phyloP scores from a whole-genome alignment of 768 basidiomycete species.

The Termitomyces titanicus region DNA sequence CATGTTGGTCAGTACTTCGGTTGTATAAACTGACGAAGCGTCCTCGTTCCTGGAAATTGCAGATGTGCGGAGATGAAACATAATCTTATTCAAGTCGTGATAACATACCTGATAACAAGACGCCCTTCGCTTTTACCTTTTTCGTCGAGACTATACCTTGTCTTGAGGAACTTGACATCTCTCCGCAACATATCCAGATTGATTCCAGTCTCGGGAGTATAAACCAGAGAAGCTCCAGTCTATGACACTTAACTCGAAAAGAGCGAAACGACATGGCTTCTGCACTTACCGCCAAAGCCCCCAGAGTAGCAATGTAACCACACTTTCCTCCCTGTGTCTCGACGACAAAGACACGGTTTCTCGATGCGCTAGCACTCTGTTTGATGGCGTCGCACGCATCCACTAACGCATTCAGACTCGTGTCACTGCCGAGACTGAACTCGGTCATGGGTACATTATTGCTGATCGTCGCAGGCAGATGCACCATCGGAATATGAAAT shows the following conservation, averaged over 20 bases:
- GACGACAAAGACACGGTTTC: conserved; percentile 95
- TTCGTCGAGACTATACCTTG: conserved; percentile 79
- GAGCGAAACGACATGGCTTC: background rate
- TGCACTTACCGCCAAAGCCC: conserved; percentile 83
- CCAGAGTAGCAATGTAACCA: conserved; percentile 94
- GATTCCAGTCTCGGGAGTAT: conserved; percentile 92
- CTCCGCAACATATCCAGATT: conserved; percentile 73
- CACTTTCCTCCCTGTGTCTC: conserved; percentile 98
- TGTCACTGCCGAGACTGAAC: conserved; percentile 93
- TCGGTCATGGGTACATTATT: conserved; percentile 99
- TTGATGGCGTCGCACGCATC: conserved; percentile 98
- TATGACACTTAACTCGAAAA: conserved; percentile 23
- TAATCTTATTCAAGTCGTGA: background rate
- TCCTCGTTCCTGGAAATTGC: conserved; percentile 65
- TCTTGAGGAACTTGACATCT: conserved; percentile 87
- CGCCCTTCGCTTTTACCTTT: conserved; percentile 92
- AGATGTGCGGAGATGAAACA: background rate
- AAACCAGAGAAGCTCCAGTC: conserved; percentile 91
- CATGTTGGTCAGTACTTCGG: conserved; percentile 90
- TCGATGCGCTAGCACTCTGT: conserved; percentile 94
- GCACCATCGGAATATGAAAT: conserved; percentile 94
- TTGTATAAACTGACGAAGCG: conserved; percentile 86
- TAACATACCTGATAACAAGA: conserved; percentile 79
- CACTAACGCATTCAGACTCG: conserved; percentile 95
- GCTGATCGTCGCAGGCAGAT: conserved; percentile 94